phyloP scores from a whole-genome alignment of 306 rosid species.

The Cyamopsis tetragonoloba region DNA sequence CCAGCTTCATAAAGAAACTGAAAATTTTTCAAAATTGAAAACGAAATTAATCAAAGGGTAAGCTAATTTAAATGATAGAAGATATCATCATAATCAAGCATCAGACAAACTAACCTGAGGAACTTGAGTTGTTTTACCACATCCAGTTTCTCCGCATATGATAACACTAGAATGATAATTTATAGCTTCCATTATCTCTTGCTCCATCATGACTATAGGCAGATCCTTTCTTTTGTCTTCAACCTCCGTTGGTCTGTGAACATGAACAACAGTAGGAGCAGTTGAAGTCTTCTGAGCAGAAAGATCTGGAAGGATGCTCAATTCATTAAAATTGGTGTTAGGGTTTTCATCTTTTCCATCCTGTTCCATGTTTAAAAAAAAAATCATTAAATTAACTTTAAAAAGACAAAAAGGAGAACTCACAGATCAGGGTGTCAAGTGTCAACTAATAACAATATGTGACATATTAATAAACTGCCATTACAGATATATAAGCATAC shows the following conservation, averaged over 20 bases:
- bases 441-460: conserved; percentile 10
- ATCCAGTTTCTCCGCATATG: conserved; percentile 96
- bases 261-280: conserved; percentile 70
- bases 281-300: conserved; percentile 28
- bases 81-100: conserved; percentile 17
- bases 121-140: conserved; percentile 99
- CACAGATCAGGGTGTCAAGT: not conserved
- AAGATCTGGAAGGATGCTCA: conserved; percentile 24
- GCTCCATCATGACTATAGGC: conserved; percentile 98
- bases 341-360: conserved; percentile 31
- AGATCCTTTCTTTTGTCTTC: conserved; percentile 76
- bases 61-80: conserved; percentile 7
- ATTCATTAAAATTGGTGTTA: conserved; percentile 20
- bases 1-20: conserved; percentile 95
- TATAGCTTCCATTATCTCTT: conserved; percentile 95
- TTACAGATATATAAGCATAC: not conserved
- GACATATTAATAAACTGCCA: not conserved
- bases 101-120: conserved; percentile 64
- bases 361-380: conserved; percentile 40
- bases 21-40: not conserved
- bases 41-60: not conserved
- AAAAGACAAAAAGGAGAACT: not conserved
- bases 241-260: conserved; percentile 68
- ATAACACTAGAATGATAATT: conserved; percentile 67
- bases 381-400: conserved; percentile 8